Evolutionary conservation across 192 early-diverging fungal species (phyloP).

Genomic region (Backusella psychrophila): DNA sequence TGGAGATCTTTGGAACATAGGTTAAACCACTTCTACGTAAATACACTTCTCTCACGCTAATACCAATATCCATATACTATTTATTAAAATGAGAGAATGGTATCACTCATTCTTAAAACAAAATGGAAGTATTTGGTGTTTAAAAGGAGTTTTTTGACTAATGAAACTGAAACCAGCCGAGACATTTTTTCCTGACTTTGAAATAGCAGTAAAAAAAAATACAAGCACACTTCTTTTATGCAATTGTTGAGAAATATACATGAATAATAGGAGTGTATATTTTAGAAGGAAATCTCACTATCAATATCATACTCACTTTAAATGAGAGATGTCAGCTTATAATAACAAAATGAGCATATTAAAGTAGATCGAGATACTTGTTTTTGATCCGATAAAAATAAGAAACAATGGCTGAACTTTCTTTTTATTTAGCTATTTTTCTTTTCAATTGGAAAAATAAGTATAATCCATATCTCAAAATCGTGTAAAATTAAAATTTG

Average conservation of each 20-base stretch:
- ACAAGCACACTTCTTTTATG: background rate
- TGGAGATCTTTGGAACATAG: too few species aligned
- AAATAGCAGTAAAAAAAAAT: background rate
- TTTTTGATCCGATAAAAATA: background rate
- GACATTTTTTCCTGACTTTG: background rate
- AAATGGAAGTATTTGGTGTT: background rate
- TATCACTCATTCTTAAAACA: too few species aligned
- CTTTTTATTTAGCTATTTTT: background rate
- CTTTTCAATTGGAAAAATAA: background rate
- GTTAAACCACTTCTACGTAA: too few species aligned
- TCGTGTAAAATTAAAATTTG: background rate
- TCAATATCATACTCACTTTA: background rate
- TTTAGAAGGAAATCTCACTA: background rate
- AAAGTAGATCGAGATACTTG: background rate
- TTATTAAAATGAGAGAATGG: too few species aligned
- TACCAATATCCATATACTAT: too few species aligned
- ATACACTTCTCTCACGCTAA: too few species aligned
- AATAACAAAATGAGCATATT: background rate
- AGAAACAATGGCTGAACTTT: background rate
- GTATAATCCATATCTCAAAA: background rate
- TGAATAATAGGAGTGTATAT: background rate
- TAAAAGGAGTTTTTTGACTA: background rate
- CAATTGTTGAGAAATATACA: background rate
- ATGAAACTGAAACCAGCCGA: conserved; percentile 1
- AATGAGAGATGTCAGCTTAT: background rate